Conservation (phyloP, 768 basidiomycete species). For the Coprinopsis strossmayeri region DNA sequence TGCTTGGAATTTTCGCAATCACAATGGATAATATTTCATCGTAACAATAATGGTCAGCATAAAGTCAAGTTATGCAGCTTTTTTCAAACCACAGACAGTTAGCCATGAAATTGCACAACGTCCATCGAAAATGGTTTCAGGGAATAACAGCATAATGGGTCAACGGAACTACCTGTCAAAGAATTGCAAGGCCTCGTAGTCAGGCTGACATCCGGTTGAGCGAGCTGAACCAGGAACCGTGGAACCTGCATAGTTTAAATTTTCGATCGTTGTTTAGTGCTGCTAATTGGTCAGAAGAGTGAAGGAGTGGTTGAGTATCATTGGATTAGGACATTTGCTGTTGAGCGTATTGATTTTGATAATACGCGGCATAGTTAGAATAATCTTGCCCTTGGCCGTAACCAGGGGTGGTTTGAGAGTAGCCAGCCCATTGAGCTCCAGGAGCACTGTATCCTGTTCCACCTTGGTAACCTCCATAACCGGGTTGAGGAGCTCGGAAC, state of each 20-base stretch:
- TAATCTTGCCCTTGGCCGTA: conserved; percentile 64
- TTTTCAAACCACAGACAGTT: neutral
- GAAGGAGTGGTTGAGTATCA: conserved; percentile 14
- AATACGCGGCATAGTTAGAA: conserved; percentile 79
- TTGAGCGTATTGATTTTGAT: conserved; percentile 83
- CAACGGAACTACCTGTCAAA: conserved; percentile 5
- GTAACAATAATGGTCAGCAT: too few species aligned
- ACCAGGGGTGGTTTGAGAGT: conserved; percentile 30
- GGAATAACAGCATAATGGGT: neutral
- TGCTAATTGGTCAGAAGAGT: conserved; percentile 27
- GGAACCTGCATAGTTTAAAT: neutral
- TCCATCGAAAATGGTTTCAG: neutral
- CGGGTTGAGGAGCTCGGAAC: conserved; percentile 63
- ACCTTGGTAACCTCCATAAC: conserved; percentile 33
- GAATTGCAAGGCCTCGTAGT: neutral
- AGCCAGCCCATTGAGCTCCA: conserved; percentile 42
- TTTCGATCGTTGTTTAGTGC: conserved; percentile 24
- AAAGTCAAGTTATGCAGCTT: neutral
- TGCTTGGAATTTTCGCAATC: too few species aligned
- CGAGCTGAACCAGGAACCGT: neutral
- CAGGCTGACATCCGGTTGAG: neutral
- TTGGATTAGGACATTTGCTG: conserved; percentile 43
- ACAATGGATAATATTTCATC: neutral
- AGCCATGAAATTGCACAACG: neutral
- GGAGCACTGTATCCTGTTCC: conserved; percentile 35